Percentiles rank a stretch among this genome's conserved stretches.
These are phyloP conservation scores for Protea cynaroides DNA, from an alignment of 164 flowering plant genomes.

Conservation along the genomic window DNA sequence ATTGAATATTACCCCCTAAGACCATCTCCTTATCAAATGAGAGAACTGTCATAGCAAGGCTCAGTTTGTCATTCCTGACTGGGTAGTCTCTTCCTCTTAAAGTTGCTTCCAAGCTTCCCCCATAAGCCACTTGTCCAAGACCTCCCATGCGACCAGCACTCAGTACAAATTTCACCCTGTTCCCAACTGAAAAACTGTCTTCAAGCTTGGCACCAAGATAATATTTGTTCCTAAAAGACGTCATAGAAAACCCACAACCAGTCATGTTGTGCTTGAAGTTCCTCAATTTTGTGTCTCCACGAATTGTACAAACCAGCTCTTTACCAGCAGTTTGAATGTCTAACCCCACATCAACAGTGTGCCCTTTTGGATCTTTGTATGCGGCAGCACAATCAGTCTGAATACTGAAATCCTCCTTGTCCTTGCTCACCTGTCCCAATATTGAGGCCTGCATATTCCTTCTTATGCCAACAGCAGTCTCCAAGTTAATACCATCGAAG, in stretches of 20 bases:
- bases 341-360: constrained; percentile 41
- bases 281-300: constrained; percentile 52
- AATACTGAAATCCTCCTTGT: constrained; percentile 68
- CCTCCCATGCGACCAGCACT: constrained; percentile 65
- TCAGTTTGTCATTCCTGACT: constrained; percentile 58
- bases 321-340: constrained; percentile 70
- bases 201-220: constrained; percentile 75
- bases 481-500: constrained; percentile 88
- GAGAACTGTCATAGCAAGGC: constrained; percentile 49
- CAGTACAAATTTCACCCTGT: constrained; percentile 53
- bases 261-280: constrained; percentile 46
- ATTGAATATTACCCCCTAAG: constrained; percentile 52
- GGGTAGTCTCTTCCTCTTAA: constrained; percentile 81
- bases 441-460: constrained; percentile 43
- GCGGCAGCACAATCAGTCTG: constrained; percentile 62
- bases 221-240: constrained; percentile 52
- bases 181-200: constrained; percentile 56
- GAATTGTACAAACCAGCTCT: constrained; percentile 57
- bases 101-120: constrained; percentile 68
- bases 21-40: constrained; percentile 69
- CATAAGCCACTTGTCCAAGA: constrained; percentile 60
- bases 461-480: constrained; percentile 42
- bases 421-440: constrained; percentile 82
- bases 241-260: constrained; percentile 71
- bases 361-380: constrained; percentile 39